Conservation (phyloP, 2,329 filamentous ascomycete genomes). For the Alternaria incomplexa region DNA sequence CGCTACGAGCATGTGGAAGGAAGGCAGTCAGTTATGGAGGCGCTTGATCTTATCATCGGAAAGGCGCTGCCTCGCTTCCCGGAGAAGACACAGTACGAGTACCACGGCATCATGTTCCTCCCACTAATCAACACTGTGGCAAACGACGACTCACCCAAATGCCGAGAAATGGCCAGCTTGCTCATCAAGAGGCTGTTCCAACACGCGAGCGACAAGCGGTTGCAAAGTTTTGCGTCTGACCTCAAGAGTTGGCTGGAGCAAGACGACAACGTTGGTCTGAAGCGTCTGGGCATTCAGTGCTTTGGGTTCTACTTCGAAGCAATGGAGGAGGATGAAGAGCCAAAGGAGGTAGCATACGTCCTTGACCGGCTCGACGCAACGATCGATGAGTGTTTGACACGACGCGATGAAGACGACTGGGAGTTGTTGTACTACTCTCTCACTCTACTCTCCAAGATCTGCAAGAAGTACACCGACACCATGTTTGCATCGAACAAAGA, state of each 20-base stretch:
- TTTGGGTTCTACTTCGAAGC: conserved; percentile 85
- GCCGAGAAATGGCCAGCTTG: conserved; percentile 79
- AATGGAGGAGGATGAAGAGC: conserved; percentile 55
- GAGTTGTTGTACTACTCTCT: conserved; percentile 78
- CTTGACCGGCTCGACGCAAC: conserved; percentile 58
- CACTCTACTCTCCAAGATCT: conserved; percentile 70
- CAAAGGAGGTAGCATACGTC: conserved; percentile 71
- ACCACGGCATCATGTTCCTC: conserved; percentile 81
- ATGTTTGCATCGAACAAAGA: conserved; percentile 67
- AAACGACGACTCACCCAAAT: conserved; percentile 88
- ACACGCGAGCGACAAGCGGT: conserved; percentile 74
- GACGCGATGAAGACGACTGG: conserved; percentile 65
- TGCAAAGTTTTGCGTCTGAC: conserved; percentile 72
- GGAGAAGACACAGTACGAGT: conserved; percentile 76
- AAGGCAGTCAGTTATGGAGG: conserved; percentile 90
- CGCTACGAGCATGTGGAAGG: conserved; percentile 90
- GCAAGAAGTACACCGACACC: conserved; percentile 67
- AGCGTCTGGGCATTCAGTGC: conserved; percentile 76
- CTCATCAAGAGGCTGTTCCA: conserved; percentile 82
- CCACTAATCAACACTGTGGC: conserved; percentile 83
- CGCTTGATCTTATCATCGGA: conserved; percentile 81
- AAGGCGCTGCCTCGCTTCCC: conserved; percentile 68
- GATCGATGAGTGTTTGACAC: conserved; percentile 56
- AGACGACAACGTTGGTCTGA: conserved; percentile 72
- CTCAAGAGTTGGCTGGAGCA: conserved; percentile 79